phyloP scores from a whole-genome alignment of 1,139 yeast genomes.

The Geotrichum histeridarum region DNA sequence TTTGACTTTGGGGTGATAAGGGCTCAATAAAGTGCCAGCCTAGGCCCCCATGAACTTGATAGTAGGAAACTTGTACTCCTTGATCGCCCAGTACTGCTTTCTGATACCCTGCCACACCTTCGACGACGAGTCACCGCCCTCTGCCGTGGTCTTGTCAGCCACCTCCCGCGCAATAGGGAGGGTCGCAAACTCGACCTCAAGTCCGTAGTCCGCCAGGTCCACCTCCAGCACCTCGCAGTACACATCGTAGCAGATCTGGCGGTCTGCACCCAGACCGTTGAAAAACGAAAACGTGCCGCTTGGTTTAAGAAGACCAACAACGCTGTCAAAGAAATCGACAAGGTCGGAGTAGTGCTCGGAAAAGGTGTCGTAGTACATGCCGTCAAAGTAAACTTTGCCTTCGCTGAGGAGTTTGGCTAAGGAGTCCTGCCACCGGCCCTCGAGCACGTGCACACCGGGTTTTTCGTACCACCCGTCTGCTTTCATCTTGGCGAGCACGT shows the following conservation, averaged over 20 bases:
- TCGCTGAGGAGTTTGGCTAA: conserved; percentile 55
- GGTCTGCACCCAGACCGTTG: conserved; percentile 94
- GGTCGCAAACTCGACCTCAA: conserved; percentile 50
- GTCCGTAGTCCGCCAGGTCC: conserved; percentile 76
- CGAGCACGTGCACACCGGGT: conserved; percentile 63
- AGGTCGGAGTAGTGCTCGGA: conserved; percentile 84
- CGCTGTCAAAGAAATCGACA: conserved; percentile 74
- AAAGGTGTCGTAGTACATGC: conserved; percentile 89
- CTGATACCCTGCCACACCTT: conserved; percentile 68
- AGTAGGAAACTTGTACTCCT: conserved; percentile 21
- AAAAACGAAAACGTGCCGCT: conserved; percentile 79
- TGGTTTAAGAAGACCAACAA: conserved; percentile 73
- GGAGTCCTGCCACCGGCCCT: conserved; percentile 89
- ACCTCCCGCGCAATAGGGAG: conserved; percentile 21
- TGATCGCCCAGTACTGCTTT: conserved; percentile 59
- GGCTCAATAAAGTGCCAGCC: not conserved
- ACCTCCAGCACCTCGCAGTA: conserved; percentile 75
- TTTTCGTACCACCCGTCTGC: conserved; percentile 82
- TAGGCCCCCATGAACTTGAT: conserved; percentile 18
- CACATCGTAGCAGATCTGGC: conserved; percentile 83
- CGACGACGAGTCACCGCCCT: conserved; percentile 6
- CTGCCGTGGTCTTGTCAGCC: conserved; percentile 24
- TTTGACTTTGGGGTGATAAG: too few relatives aligned
- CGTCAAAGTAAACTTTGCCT: conserved; percentile 70
- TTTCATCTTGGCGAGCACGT: conserved; percentile 63